Conservation (phyloP, 768 basidiomycete genomes). For the Pluteus cervinus region DNA sequence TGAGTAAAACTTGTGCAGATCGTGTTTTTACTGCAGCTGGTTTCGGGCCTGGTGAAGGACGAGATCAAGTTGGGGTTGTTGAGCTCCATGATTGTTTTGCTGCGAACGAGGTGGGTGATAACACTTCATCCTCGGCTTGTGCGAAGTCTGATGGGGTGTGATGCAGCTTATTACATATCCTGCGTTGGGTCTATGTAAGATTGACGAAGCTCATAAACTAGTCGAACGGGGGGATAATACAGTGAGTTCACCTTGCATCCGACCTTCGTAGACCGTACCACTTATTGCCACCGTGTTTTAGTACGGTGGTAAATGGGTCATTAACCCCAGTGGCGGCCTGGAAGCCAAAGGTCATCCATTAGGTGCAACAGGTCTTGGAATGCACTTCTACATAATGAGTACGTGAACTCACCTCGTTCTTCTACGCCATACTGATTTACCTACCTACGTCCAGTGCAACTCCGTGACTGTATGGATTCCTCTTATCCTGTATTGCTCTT, state of each 20-base stretch:
- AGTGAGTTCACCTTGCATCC: slow-evolving; percentile 30
- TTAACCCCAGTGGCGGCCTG: slow-evolving; percentile 82
- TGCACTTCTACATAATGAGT: slow-evolving; percentile 87
- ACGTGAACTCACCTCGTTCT: slow-evolving; percentile 15
- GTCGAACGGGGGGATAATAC: slow-evolving; percentile 78
- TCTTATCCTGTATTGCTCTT: background rate
- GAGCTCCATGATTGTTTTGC: slow-evolving; percentile 88
- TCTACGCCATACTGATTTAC: slow-evolving; percentile 2
- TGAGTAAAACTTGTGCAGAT: slow-evolving; percentile 66
- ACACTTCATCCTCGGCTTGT: no score
- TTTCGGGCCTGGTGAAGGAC: slow-evolving; percentile 52
- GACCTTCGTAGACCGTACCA: background rate
- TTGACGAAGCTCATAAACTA: slow-evolving; percentile 64
- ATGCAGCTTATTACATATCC: slow-evolving; percentile 78
- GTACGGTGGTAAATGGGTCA: slow-evolving; percentile 82
- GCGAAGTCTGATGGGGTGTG: no score
- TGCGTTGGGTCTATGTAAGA: slow-evolving; percentile 65
- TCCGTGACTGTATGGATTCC: slow-evolving; percentile 52
- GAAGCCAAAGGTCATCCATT: slow-evolving; percentile 89
- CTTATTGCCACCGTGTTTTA: slow-evolving; percentile 15
- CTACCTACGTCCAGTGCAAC: slow-evolving; percentile 53
- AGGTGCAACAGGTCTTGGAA: slow-evolving; percentile 76
- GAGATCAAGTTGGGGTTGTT: slow-evolving; percentile 76
- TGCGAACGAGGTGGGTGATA: slow-evolving; percentile 68
- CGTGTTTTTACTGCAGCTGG: slow-evolving; percentile 68